phyloP scores from a whole-genome alignment of 371 early-diverging fungal species.

The Actinomucor elegans region DNA sequence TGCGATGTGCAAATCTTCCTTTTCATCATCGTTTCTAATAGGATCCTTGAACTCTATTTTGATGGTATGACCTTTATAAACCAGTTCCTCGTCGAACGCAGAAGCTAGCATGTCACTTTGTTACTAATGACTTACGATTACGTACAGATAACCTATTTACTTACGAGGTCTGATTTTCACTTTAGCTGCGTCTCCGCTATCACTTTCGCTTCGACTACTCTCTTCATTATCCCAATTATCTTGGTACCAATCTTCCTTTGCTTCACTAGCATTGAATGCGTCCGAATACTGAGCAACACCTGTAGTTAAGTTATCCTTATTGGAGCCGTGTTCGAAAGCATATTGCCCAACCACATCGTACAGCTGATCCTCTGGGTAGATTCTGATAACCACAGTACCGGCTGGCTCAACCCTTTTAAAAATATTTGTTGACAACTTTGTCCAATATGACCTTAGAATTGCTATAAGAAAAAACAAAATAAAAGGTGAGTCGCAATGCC shows the following conservation, averaged over 20 bases:
- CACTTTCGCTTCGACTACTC: too few species aligned
- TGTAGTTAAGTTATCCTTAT: conserved; percentile 10
- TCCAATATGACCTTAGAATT: conserved; percentile 30
- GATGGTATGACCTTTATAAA: conserved; percentile 27
- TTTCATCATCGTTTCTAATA: neutral
- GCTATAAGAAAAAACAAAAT: conserved; percentile 21
- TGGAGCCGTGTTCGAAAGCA: conserved; percentile 1
- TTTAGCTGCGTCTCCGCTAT: too few species aligned
- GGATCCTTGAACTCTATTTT: conserved; percentile 8
- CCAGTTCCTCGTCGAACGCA: conserved; percentile 17
- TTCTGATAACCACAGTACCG: conserved; percentile 5
- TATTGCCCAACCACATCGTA: conserved; percentile 19
- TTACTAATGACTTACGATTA: too few species aligned
- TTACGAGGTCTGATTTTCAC: too few species aligned
- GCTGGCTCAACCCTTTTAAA: neutral
- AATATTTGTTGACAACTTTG: conserved; percentile 9
- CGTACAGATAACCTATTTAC: too few species aligned
- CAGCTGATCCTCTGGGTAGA: conserved; percentile 14
- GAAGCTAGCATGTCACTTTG: too few species aligned
- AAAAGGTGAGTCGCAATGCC: too few species aligned
- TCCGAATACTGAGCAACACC: conserved; percentile 16
- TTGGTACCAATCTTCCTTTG: conserved; percentile 13
- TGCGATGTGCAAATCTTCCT: neutral
- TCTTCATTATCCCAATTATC: conserved; percentile 3
- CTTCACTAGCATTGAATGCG: conserved; percentile 5